Percentiles rank a stretch among this genome's conserved stretches.
Evolutionary conservation across 371 early-diverging fungal species (phyloP).

Genomic region (Mortierella sp.): DNA sequence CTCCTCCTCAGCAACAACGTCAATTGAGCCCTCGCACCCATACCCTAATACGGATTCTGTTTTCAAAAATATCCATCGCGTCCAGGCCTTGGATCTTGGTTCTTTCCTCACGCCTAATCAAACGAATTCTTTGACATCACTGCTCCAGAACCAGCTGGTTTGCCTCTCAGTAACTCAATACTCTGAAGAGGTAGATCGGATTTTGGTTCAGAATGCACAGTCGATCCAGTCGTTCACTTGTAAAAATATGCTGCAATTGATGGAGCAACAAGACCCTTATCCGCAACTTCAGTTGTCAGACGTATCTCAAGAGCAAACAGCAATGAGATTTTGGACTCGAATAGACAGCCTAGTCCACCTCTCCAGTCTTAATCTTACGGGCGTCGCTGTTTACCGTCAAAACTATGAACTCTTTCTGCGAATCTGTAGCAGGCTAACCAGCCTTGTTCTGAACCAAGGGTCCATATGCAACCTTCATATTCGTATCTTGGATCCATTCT

Average conservation of each 20-base stretch:
- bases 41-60: not conserved
- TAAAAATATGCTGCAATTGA: not conserved
- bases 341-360: not conserved
- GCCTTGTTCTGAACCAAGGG: slow-evolving; percentile 1
- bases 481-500: not conserved
- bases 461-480: not conserved
- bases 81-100: slow-evolving; percentile 8
- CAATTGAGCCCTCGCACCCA: too few species aligned
- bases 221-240: slow-evolving; percentile 12
- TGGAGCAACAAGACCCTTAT: too few species aligned
- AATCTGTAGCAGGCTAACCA: slow-evolving; percentile 10
- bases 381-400: not conserved
- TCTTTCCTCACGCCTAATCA: too few species aligned
- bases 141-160: slow-evolving; percentile 12
- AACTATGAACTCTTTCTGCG: not conserved
- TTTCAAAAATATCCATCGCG: slow-evolving; percentile 10
- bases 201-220: slow-evolving; percentile 1
- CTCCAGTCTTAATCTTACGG: slow-evolving; percentile 1
- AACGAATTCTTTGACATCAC: not conserved
- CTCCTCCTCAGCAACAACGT: not conserved
- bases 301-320: not conserved
- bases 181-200: slow-evolving; percentile 8
- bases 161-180: not conserved
- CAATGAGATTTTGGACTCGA: slow-evolving; percentile 8
- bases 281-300: too few species aligned